These are phyloP conservation scores for Hebeloma cylindrosporum DNA, from an alignment of 768 basidiomycete species.

Conservation along the genomic window DNA sequence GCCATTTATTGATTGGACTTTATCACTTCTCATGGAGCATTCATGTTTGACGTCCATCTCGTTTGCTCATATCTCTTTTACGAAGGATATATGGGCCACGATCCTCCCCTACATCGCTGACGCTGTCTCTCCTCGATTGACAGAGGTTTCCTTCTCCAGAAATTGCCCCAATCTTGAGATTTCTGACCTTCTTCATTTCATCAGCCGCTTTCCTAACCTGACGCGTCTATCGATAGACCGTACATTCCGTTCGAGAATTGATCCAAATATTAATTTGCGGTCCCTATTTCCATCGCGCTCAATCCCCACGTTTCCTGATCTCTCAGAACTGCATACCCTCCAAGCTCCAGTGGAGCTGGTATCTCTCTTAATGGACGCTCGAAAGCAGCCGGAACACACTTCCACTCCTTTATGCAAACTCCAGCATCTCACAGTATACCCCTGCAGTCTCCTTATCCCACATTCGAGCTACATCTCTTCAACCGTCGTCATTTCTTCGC, in stretches of 20 bases:
- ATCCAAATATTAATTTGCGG: neutral
- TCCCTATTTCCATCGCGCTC: neutral
- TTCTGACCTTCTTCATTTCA: conserved; percentile 17
- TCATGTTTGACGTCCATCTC: conserved; percentile 17
- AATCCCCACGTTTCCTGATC: conserved; percentile 8
- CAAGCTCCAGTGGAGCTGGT: conserved; percentile 17
- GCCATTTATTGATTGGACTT: conserved; percentile 23
- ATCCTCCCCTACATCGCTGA: conserved; percentile 20
- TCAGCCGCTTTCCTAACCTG: conserved; percentile 13
- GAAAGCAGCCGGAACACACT: neutral
- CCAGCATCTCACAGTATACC: conserved; percentile 17
- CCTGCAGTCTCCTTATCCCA: conserved; percentile 15
- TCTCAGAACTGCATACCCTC: conserved; percentile 11
- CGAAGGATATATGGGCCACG: conserved; percentile 15
- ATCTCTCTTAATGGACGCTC: conserved; percentile 11
- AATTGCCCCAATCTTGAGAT: conserved; percentile 18
- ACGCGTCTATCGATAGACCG: conserved; percentile 18
- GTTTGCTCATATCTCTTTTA: conserved; percentile 20
- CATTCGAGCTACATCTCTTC: conserved; percentile 19
- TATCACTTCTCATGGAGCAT: conserved; percentile 16
- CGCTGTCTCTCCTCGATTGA: conserved; percentile 14
- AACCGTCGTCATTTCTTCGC: conserved; percentile 12
- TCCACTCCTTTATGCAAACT: conserved; percentile 8
- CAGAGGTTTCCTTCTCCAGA: conserved; percentile 16
- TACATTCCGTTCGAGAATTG: conserved; percentile 16